Percentiles rank a stretch among this genome's conserved stretches.
Conservation (phyloP, 1,284 basidiomycete species). For the Cutaneotrichosporon arboriforme region DNA sequence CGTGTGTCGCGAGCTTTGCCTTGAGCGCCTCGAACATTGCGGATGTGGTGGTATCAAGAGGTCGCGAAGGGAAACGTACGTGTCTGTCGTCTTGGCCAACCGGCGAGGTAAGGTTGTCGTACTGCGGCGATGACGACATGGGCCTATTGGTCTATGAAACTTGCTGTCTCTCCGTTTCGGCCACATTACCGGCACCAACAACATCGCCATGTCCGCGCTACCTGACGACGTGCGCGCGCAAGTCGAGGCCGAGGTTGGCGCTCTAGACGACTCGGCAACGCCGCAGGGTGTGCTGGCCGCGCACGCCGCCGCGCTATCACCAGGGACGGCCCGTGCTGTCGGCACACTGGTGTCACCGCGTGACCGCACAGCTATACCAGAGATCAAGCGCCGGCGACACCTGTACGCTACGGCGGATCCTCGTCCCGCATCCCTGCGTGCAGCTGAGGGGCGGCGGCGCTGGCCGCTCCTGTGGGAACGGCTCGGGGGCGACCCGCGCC, state of each 20-base stretch:
- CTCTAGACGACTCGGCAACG: neutral
- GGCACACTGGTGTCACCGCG: slow-evolving; percentile 13
- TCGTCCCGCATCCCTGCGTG: slow-evolving; percentile 17
- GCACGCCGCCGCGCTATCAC: neutral
- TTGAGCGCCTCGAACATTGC: slow-evolving; percentile 1
- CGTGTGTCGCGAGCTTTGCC: neutral
- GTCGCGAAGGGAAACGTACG: neutral
- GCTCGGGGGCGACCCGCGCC: slow-evolving; percentile 32
- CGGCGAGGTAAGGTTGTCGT: neutral
- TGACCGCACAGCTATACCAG: slow-evolving; percentile 28
- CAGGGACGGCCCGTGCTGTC: neutral
- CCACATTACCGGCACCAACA: no score
- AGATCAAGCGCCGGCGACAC: slow-evolving; percentile 36
- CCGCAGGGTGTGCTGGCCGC: neutral
- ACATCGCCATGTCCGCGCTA: no score
- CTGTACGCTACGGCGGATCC: slow-evolving; percentile 22
- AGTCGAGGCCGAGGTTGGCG: no score
- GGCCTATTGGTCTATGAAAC: no score
- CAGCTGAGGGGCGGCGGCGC: slow-evolving; percentile 31
- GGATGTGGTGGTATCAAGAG: neutral
- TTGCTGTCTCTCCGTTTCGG: no score
- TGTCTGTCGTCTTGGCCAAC: neutral
- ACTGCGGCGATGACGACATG: neutral
- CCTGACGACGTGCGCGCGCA: no score
- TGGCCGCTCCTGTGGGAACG: slow-evolving; percentile 47